Evolutionary conservation across 2,329 filamentous ascomycete genomes (phyloP), one percentile per base, ranked within the genome.

Genomic region (Colletotrichum salicis): DNA sequence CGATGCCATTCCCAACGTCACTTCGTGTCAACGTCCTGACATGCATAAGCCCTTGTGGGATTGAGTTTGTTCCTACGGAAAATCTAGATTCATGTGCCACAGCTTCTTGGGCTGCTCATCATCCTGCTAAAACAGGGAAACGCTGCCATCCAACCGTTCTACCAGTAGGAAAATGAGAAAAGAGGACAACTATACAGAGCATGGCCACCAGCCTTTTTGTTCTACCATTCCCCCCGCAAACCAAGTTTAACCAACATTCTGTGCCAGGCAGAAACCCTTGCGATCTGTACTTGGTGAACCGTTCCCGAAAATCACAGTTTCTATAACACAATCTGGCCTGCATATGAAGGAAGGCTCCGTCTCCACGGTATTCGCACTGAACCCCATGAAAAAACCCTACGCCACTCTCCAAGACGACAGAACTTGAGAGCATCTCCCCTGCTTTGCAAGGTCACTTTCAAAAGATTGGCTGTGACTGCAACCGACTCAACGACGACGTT

Each of bases 61-160:
- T 4, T 41, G 48, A 11, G 15, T 24, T 69, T n/a, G n/a, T 60
- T n/a, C 52, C 37, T 45, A 62, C 57, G 27, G 33, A 33, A 35
- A 35, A 63, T 71, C 52, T 27, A 68, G 41, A 58, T 63, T 35
- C 10, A 45, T 58, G 64, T 62, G 45, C 33, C 52, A 48, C 52
- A 51, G 19, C 7, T 22, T 33, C 13, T 8, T 22, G 22, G 33
- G 33, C 57, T 15, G 15, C 22, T 19, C 22, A 54, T 35, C 24
- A 33, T 29, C 27, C 45, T 19, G 33, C 52, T 22, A 27, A 7
- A 54, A 48, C 33, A 55, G 33, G 10, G 13, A 41, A 37, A 29
- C 19, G 19, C 58, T 56, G 33, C 27, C 45, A 45, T 45, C 27
- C 11, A 15, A 10, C 48, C 15, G 13, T 54, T 29, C 19, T 12